phyloP scores from a whole-genome alignment of 495 filamentous ascomycete genomes.

The Rhypophila decipiens region DNA sequence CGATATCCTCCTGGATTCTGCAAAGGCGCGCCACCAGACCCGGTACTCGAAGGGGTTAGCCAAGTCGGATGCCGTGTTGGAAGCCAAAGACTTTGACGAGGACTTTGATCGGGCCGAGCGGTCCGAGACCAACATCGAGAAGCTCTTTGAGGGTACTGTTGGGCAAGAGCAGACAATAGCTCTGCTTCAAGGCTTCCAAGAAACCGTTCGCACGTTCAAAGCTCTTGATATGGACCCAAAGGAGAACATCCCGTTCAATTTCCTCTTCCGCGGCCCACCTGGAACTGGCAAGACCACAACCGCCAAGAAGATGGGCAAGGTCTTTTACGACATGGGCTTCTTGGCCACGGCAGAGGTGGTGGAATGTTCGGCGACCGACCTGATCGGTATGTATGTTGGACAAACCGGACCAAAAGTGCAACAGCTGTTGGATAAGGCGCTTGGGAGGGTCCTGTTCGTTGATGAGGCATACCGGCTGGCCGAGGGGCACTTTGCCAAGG shows the following conservation, averaged over 20 bases:
- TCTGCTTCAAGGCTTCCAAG: slow-evolving; percentile 55
- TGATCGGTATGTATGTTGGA: slow-evolving; percentile 57
- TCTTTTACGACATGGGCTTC: slow-evolving; percentile 68
- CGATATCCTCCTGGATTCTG: slow-evolving; percentile 55
- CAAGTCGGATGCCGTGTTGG: slow-evolving; percentile 28
- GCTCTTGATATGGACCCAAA: slow-evolving; percentile 53
- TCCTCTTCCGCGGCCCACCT: slow-evolving; percentile 38
- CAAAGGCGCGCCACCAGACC: slow-evolving; percentile 54
- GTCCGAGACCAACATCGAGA: slow-evolving; percentile 43
- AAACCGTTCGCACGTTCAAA: slow-evolving; percentile 46
- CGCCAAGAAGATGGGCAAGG: slow-evolving; percentile 62
- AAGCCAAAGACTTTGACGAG: slow-evolving; percentile 62
- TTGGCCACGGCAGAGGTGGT: slow-evolving; percentile 48
- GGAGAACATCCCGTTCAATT: slow-evolving; percentile 35
- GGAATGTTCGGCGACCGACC: slow-evolving; percentile 55
- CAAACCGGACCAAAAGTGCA: slow-evolving; percentile 60
- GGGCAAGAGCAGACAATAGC: slow-evolving; percentile 58
- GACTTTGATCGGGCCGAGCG: slow-evolving; percentile 52
- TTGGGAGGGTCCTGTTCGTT: slow-evolving; percentile 61
- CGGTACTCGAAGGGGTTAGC: slow-evolving; percentile 28
- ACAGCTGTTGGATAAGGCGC: slow-evolving; percentile 49
- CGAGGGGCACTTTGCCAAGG: slow-evolving; percentile 54
- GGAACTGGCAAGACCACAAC: slow-evolving; percentile 72
- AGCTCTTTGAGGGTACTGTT: slow-evolving; percentile 59
- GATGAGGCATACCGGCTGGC: slow-evolving; percentile 62